Evolutionary conservation across 441 rosid genomes (phyloP).

Genomic region (Eruca vesicaria): DNA sequence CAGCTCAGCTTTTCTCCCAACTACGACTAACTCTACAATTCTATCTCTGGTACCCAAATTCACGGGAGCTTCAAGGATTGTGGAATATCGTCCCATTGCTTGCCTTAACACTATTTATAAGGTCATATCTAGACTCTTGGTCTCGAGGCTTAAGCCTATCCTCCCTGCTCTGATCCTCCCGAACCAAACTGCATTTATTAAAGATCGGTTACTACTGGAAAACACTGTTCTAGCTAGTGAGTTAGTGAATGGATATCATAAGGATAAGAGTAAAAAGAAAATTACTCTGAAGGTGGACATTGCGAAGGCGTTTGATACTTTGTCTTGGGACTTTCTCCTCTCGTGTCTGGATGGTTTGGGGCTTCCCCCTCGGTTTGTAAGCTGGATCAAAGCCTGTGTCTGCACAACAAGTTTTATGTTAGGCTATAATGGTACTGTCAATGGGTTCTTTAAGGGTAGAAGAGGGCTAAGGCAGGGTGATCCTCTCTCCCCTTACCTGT

Average conservation of each 20-base stretch:
- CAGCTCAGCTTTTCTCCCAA: too few relatives aligned
- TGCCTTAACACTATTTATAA: background rate
- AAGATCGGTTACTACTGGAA: background rate
- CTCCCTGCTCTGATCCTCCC: background rate
- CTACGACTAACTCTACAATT: background rate
- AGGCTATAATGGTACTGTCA: background rate
- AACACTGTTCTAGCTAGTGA: background rate
- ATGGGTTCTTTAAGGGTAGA: background rate
- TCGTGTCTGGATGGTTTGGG: background rate
- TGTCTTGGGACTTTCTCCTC: background rate
- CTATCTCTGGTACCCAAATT: background rate
- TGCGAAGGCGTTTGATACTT: background rate
- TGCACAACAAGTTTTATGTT: background rate
- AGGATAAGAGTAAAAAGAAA: background rate
- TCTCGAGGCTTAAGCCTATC: background rate
- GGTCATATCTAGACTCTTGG: background rate
- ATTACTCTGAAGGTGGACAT: background rate
- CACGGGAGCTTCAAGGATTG: background rate
- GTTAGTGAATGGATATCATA: background rate
- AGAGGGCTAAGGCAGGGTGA: background rate
- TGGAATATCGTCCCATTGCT: background rate
- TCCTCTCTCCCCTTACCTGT: background rate
- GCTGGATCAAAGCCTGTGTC: background rate
- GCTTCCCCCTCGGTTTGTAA: background rate
- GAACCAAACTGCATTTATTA: background rate